phyloP scores from a whole-genome alignment of 1,139 yeast species.

The Taiozyma onychis region DNA sequence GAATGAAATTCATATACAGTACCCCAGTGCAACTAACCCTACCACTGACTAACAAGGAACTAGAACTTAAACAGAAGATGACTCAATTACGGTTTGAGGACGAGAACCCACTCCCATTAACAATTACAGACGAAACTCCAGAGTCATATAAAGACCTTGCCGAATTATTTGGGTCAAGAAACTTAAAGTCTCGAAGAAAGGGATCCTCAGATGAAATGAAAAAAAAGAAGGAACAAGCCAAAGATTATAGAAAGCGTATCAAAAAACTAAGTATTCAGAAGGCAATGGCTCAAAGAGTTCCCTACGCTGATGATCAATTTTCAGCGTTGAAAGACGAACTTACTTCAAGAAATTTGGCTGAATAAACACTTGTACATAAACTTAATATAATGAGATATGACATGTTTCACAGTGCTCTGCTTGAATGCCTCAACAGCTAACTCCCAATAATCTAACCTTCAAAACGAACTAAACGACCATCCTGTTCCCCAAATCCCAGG shows the following conservation, averaged over 20 bases:
- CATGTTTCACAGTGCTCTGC: too few species aligned
- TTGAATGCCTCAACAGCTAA: too few species aligned
- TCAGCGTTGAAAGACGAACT: constrained; percentile 16
- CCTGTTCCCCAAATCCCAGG: too few species aligned
- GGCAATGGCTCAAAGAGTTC: constrained; percentile 17
- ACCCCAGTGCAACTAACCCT: constrained; percentile 11
- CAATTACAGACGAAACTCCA: neutral
- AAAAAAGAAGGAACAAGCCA: constrained; percentile 6
- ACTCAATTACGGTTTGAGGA: constrained; percentile 1
- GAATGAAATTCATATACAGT: constrained; percentile 16
- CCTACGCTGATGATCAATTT: constrained; percentile 17
- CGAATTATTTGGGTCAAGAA: constrained; percentile 10
- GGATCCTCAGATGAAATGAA: neutral
- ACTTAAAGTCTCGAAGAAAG: neutral
- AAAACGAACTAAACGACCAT: too few species aligned
- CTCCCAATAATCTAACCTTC: too few species aligned
- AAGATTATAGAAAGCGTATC: constrained; percentile 11
- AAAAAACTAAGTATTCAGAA: constrained; percentile 11
- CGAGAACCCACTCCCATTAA: constrained; percentile 6
- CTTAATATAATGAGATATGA: neutral
- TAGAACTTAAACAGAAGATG: constrained; percentile 6
- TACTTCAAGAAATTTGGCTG: constrained; percentile 8
- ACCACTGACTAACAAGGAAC: constrained; percentile 16
- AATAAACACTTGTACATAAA: neutral
- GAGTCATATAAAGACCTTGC: constrained; percentile 6